A percentile compares a stretch with the other conserved stretches of the same genome.
Conservation (phyloP, 2,329 filamentous ascomycete species). For the Trichoderma sp. region DNA sequence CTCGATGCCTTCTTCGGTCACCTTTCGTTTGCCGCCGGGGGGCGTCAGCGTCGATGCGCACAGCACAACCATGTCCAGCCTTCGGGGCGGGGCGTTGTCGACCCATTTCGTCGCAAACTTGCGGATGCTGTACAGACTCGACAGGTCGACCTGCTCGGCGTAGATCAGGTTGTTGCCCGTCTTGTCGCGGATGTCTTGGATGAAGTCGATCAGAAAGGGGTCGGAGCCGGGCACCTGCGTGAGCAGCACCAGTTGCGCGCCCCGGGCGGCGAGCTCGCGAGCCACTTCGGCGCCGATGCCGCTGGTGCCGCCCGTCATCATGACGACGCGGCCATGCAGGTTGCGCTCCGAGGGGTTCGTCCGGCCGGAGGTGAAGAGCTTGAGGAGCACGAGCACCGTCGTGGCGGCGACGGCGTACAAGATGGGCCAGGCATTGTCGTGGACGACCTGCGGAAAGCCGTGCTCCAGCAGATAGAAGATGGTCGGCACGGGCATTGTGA, state of each 20-base stretch:
- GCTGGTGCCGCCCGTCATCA: slow-evolving; percentile 93
- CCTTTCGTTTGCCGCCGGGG: slow-evolving; percentile 57
- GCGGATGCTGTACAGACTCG: slow-evolving; percentile 85
- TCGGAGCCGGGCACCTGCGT: slow-evolving; percentile 81
- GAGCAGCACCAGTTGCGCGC: slow-evolving; percentile 88
- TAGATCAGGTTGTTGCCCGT: slow-evolving; percentile 88
- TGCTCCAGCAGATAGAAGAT: slow-evolving; percentile 49
- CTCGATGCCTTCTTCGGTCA: slow-evolving; percentile 80
- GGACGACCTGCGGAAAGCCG: slow-evolving; percentile 53
- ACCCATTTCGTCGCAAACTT: slow-evolving; percentile 97
- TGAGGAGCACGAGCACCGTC: slow-evolving; percentile 52
- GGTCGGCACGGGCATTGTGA: slow-evolving; percentile 56
- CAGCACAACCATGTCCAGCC: slow-evolving; percentile 87
- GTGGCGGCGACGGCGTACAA: slow-evolving; percentile 42
- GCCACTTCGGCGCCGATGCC: slow-evolving; percentile 83
- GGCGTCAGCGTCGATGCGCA: slow-evolving; percentile 80
- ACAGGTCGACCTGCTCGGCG: slow-evolving; percentile 89
- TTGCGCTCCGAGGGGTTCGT: slow-evolving; percentile 73
- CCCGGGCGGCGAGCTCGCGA: slow-evolving; percentile 72
- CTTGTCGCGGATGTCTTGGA: slow-evolving; percentile 77
- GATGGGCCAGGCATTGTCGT: slow-evolving; percentile 47
- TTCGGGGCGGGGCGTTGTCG: slow-evolving; percentile 85
- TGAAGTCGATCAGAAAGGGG: slow-evolving; percentile 87
- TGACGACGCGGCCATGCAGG: slow-evolving; percentile 91
- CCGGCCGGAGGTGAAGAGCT: slow-evolving; percentile 76